These are phyloP conservation scores for Chaetomiaceae sp. DNA, from an alignment of 2,329 filamentous ascomycete genomes.

Conservation along the genomic window DNA sequence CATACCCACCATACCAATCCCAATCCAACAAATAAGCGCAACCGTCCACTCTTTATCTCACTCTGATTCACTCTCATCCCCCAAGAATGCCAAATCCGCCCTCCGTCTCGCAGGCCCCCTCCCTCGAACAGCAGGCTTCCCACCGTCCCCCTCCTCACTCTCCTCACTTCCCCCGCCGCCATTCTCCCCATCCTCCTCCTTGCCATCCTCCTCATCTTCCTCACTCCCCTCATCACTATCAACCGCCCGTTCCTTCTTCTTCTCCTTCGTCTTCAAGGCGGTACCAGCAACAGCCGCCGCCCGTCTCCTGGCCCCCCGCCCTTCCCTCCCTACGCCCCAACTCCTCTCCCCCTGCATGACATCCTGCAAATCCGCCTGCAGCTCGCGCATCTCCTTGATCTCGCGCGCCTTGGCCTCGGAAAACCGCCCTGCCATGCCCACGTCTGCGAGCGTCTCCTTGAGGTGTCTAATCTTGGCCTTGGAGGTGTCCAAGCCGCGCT, in stretches of 20 bases:
- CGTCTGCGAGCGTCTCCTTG: slow-evolving; percentile 69
- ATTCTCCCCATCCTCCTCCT: slow-evolving; percentile 28
- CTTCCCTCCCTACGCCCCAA: slow-evolving; percentile 59
- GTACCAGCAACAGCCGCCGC: slow-evolving; percentile 35
- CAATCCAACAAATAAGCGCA: not conserved
- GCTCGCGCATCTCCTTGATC: slow-evolving; percentile 83
- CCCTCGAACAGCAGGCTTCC: slow-evolving; percentile 30
- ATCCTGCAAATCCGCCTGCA: slow-evolving; percentile 76
- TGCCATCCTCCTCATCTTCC: slow-evolving; percentile 23
- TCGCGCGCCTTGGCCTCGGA: slow-evolving; percentile 77
- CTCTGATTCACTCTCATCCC: slow-evolving; percentile 64
- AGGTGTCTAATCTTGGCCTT: slow-evolving; percentile 81
- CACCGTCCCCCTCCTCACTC: slow-evolving; percentile 29
- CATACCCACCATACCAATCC: not conserved
- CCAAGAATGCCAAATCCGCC: slow-evolving; percentile 61
- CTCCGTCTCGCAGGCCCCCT: slow-evolving; percentile 41
- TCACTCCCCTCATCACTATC: slow-evolving; percentile 10
- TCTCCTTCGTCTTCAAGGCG: slow-evolving; percentile 35
- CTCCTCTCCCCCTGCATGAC: slow-evolving; percentile 75
- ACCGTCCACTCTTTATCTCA: slow-evolving; percentile 29
- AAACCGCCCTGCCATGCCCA: slow-evolving; percentile 85
- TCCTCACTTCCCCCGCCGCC: slow-evolving; percentile 20
- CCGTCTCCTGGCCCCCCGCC: slow-evolving; percentile 41
- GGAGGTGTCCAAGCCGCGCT: slow-evolving; percentile 59
- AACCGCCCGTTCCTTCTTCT: slow-evolving; percentile 29